Evolutionary conservation across 108 stramenopile genomes (phyloP).

Genomic region (Parietichytrium sp.): DNA sequence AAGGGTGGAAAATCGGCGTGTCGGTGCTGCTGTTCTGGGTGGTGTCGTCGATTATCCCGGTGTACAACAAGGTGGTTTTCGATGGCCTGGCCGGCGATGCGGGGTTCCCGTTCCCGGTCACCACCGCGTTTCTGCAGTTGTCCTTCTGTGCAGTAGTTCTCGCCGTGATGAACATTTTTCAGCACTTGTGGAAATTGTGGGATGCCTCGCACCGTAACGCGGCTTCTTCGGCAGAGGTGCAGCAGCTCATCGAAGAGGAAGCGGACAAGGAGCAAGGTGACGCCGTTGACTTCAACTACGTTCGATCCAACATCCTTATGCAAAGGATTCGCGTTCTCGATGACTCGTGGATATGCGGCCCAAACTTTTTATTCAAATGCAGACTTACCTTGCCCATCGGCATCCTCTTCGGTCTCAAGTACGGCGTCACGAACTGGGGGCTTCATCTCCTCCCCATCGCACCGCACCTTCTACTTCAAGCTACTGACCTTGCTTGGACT

Average conservation of each 20-base stretch:
- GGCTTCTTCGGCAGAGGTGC: too few species aligned
- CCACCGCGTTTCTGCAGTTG: constrained; percentile 26
- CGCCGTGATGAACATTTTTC: neutral
- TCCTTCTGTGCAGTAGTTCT: neutral
- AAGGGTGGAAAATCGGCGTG: constrained; percentile 2
- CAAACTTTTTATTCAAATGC: constrained; percentile 46
- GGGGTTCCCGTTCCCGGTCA: constrained; percentile 34
- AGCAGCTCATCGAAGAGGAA: too few species aligned
- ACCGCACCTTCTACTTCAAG: constrained; percentile 50
- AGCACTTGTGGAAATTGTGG: neutral
- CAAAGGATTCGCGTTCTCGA: too few species aligned
- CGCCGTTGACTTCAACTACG: too few species aligned
- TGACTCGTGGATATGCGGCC: constrained; percentile 34
- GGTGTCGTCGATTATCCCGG: constrained; percentile 26
- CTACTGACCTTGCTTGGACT: constrained; percentile 53
- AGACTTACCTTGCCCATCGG: constrained; percentile 47
- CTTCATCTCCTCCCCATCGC: constrained; percentile 50
- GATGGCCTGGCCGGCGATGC: neutral
- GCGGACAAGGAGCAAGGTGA: too few species aligned
- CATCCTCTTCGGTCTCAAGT: constrained; percentile 49
- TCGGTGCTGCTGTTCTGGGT: constrained; percentile 7
- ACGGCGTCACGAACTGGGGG: constrained; percentile 52
- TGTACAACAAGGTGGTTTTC: constrained; percentile 41
- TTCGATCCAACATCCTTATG: too few species aligned
- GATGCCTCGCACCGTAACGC: too few species aligned